A percentile compares a stretch with the other conserved stretches of the same genome.
These are phyloP conservation scores for Fraxinus nigra DNA, from an alignment of 305 asterid species.

Conservation along the genomic window DNA sequence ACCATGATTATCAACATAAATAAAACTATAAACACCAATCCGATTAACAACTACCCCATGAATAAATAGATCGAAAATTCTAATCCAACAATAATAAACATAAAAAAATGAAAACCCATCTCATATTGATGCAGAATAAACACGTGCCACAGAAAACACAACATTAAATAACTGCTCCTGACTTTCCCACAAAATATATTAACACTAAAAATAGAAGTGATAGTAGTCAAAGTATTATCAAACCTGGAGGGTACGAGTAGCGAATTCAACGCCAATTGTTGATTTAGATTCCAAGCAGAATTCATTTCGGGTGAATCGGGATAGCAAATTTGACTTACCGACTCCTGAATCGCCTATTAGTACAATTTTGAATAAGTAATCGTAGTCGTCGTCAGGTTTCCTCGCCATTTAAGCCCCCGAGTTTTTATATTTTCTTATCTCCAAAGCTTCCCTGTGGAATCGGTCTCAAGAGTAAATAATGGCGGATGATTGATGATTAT, in stretches of 20 bases:
- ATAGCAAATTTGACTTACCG: slow-evolving; percentile 45
- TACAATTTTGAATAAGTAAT: slow-evolving; percentile 49
- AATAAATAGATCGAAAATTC: slow-evolving; percentile 27
- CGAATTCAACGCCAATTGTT: slow-evolving; percentile 54
- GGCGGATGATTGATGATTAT: neutral
- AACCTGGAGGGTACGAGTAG: slow-evolving; percentile 54
- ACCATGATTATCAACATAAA: neutral
- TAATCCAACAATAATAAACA: neutral
- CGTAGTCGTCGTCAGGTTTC: slow-evolving; percentile 54
- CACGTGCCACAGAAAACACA: neutral
- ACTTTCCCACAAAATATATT: neutral
- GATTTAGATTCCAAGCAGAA: slow-evolving; percentile 53
- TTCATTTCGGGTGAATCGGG: slow-evolving; percentile 50
- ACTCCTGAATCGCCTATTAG: slow-evolving; percentile 52
- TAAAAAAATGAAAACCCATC: neutral
- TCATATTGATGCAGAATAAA: neutral
- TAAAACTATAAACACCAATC: slow-evolving; percentile 13
- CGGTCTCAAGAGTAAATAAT: neutral
- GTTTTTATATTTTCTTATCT: neutral
- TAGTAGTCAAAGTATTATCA: neutral
- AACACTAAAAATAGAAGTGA: slow-evolving; percentile 10
- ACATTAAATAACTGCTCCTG: too few species aligned
- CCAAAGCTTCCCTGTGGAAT: neutral
- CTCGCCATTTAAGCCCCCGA: slow-evolving; percentile 33
- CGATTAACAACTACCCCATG: neutral